Evolutionary conservation across 129 eudicot species (phyloP), one percentile per base, ranked within the genome.

Genomic region (Pulicaria dysenterica): DNA sequence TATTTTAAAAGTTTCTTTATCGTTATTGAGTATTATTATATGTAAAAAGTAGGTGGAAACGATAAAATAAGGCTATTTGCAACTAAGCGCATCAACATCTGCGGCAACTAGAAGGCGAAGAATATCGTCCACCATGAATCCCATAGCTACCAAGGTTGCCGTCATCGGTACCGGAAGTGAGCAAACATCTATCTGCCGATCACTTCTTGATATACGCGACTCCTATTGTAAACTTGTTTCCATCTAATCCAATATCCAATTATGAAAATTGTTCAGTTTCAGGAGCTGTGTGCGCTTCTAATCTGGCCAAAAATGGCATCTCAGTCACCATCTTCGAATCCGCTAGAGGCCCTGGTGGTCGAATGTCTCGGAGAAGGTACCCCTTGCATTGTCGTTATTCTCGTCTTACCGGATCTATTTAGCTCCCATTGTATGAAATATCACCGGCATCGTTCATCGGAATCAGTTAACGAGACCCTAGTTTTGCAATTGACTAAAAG

Each of bases 261-360:
- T 77, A 11, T 67, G 7, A 12, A 13, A 19, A 11, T 7, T 14
- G 7, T 75, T 73, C 86, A 94, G 99, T 95, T 72, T 86, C 96
- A 53, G 99, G 99, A 80, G 97, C 99, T 38, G 94, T 95, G 0
- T 95, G 97, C 45, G 99, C 99, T 10, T 90, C 96, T 19, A 83
- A 48, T 76, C 74, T 95, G 49, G 94, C 99, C 60, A 90, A 74
- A 76, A 84, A 83, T 68, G 99, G 97, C 5, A n/a, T 88, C 5
- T 75, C 94, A 5, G 97, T 95, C 80, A 84, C 99, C 59, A 12
- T 95, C 11, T 95, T 95, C 79, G 99, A 95, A 40, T 81, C 85
- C 58, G 97, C 79, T 5, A 74, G 99, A 67, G 99, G 99, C 58
- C 97, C 99, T 43, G 99, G 97, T 36, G 97, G 99, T 61, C 91